phyloP scores from a whole-genome alignment of 768 basidiomycete species.

The Suillus variegatus region DNA sequence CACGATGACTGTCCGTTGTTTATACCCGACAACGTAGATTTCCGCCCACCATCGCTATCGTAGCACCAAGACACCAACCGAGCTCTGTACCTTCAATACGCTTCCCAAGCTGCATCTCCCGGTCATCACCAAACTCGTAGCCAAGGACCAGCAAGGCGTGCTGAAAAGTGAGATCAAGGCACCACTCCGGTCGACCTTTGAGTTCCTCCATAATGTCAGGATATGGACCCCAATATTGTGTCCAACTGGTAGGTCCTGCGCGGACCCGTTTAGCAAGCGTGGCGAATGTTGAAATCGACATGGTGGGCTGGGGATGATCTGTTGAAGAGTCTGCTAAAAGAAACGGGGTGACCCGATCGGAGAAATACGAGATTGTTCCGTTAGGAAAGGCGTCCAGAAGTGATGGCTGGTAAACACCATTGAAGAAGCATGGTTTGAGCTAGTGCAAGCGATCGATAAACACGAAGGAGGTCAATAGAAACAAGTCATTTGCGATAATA shows the following conservation, averaged over 20 bases:
- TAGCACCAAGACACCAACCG: slow-evolving; percentile 91
- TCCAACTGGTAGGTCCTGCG: slow-evolving; percentile 63
- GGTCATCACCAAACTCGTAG: slow-evolving; percentile 78
- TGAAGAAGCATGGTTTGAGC: slow-evolving; percentile 95
- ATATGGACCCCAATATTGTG: slow-evolving; percentile 44
- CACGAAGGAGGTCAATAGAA: not conserved
- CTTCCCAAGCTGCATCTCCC: slow-evolving; percentile 82
- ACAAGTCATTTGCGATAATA: not conserved
- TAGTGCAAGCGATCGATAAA: slow-evolving; percentile 23
- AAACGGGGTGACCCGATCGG: slow-evolving; percentile 88
- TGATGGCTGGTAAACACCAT: slow-evolving; percentile 96
- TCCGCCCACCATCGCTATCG: slow-evolving; percentile 69
- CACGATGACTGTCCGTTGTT: not conserved
- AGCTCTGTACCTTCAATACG: slow-evolving; percentile 89
- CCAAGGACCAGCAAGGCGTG: slow-evolving; percentile 83
- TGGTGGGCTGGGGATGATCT: slow-evolving; percentile 23
- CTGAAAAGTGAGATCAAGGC: slow-evolving; percentile 96
- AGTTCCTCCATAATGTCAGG: slow-evolving; percentile 64
- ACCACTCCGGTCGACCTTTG: slow-evolving; percentile 86
- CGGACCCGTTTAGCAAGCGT: slow-evolving; percentile 74
- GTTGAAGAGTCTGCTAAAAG: slow-evolving; percentile 37
- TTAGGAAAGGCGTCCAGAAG: slow-evolving; percentile 84
- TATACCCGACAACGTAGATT: slow-evolving; percentile 56
- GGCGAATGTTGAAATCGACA: slow-evolving; percentile 62
- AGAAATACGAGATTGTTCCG: slow-evolving; percentile 95